Base-by-base conservation (phyloP, 1,284 basidiomycete species). In the Ustilago sp. region DNA sequence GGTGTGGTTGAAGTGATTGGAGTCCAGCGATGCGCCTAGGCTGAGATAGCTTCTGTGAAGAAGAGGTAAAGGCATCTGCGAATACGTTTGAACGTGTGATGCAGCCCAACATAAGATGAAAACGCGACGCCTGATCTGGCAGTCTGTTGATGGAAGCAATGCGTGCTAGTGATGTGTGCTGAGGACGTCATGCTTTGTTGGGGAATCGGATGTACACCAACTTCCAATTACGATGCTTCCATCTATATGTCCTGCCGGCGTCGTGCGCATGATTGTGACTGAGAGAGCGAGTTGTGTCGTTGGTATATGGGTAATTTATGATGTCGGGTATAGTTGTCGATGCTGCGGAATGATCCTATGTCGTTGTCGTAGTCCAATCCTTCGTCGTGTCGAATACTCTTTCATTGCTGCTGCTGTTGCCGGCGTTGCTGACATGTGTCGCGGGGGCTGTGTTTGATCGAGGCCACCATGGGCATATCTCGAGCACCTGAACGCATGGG, bases 391-490 rank as follows among this genome's bases (percentile, higher is more conserved):
- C 62, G 65, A 32, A 45, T 64, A 64, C 70, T 72, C 70, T 64
- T 61, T 67, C 38, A 35, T 54, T 45, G 32, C 19, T 63, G 60
- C 41, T 43, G 71, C 56, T 41, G 66, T 28, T 39, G 63, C 41
- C 56, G 54, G 35, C 50, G 41, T 58, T 54, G 66, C 19, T 57
- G 61, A 56, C 64, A 54, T 36, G 39, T 53, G 70, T 57, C 65
- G 55, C 36, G 61, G 47, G n/a, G 23, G 23, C 23, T 54, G 57
- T 58, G 57, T 64, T 63, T 39, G 52, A 73, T 77, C 74, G 74
- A 72, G 69, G 69, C 74, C 63, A 59, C 62, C 73, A 68, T 68
- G 54, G 59, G 61, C 68, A 68, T 68, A 57, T 67, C 64, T 64
- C 63, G 64, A 75, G 68, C 67, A 69, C 67, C 45, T 63, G 59